These are phyloP conservation scores for Sarocladium kiliense DNA, from an alignment of 2,329 filamentous ascomycete genomes.

Conservation along the genomic window DNA sequence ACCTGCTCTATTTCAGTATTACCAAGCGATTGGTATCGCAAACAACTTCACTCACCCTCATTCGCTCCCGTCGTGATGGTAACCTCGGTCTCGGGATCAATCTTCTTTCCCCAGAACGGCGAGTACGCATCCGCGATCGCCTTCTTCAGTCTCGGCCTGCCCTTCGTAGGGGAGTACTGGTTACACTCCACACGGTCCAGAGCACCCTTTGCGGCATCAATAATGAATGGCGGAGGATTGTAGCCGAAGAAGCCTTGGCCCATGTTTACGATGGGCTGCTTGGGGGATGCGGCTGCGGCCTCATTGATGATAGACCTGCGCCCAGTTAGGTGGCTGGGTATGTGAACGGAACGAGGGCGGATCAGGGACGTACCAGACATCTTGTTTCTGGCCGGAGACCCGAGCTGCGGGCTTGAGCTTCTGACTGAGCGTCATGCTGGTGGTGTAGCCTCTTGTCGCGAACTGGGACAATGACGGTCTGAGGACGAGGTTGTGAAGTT, in stretches of 20 bases:
- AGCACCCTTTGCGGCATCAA: constrained; percentile 85
- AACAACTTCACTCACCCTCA: constrained; percentile 43
- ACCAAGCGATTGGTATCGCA: not conserved
- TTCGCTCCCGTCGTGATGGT: constrained; percentile 91
- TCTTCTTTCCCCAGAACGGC: constrained; percentile 73
- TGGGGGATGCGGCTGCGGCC: constrained; percentile 56
- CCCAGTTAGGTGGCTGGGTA: not conserved
- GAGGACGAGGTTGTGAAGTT: constrained; percentile 15
- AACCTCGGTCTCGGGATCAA: constrained; percentile 89
- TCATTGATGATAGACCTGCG: constrained; percentile 63
- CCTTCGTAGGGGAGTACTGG: constrained; percentile 95
- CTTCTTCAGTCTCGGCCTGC: constrained; percentile 84
- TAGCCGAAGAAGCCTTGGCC: constrained; percentile 77
- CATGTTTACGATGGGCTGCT: constrained; percentile 60
- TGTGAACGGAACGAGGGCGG: not conserved
- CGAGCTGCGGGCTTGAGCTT: constrained; percentile 47
- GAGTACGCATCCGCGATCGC: constrained; percentile 91
- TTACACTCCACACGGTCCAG: constrained; percentile 94
- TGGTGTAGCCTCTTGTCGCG: constrained; percentile 12
- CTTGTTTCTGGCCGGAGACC: constrained; percentile 43
- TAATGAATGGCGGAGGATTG: constrained; percentile 85
- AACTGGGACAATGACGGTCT: not conserved
- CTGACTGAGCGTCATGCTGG: constrained; percentile 35
- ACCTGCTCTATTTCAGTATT: constrained; percentile 34
- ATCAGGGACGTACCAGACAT: constrained; percentile 41